These are phyloP conservation scores for Rhizopogon vulgaris DNA, from an alignment of 768 basidiomycete genomes.

Conservation along the genomic window DNA sequence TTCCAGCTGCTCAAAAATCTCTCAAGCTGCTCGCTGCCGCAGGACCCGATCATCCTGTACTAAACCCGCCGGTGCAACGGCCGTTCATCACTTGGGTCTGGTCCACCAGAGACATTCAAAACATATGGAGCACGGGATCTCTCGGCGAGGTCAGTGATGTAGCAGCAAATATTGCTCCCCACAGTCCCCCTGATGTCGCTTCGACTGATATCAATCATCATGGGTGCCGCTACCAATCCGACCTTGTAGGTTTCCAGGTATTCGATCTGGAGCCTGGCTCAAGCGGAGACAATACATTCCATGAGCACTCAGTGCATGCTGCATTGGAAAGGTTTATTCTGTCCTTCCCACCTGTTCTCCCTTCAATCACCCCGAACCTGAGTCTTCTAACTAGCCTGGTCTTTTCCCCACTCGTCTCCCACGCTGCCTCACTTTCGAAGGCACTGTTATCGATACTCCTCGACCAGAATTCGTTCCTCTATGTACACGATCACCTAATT, in stretches of 20 bases:
- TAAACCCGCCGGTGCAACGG: conserved; percentile 26
- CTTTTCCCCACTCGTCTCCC: conserved; percentile 52
- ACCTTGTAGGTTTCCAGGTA: conserved; percentile 41
- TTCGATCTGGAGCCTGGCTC: conserved; percentile 68
- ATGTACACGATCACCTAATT: conserved; percentile 58
- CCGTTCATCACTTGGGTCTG: conserved; percentile 55
- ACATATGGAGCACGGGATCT: conserved; percentile 31
- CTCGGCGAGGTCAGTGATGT: conserved; percentile 8
- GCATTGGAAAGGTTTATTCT: conserved; percentile 44
- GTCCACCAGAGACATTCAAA: conserved; percentile 46
- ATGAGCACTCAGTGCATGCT: conserved; percentile 12
- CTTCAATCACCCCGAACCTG: conserved; percentile 60
- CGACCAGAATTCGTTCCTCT: conserved; percentile 54
- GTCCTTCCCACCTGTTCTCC: conserved; percentile 53
- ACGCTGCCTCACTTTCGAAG: conserved; percentile 58
- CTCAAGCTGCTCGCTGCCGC: conserved; percentile 59
- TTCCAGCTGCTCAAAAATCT: conserved; percentile 66
- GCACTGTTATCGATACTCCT: conserved; percentile 67
- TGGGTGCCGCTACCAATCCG: conserved; percentile 21
- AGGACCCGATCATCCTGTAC: conserved; percentile 54
- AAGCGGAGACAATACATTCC: conserved; percentile 17
- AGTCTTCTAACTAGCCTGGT: conserved; percentile 56
- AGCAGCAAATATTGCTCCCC: conserved; percentile 7
- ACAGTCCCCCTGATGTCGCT: not conserved
- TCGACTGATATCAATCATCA: not conserved